Evolutionary conservation across 179 eudicot genomes (phyloP).

Genomic region (Actinidia polygama): DNA sequence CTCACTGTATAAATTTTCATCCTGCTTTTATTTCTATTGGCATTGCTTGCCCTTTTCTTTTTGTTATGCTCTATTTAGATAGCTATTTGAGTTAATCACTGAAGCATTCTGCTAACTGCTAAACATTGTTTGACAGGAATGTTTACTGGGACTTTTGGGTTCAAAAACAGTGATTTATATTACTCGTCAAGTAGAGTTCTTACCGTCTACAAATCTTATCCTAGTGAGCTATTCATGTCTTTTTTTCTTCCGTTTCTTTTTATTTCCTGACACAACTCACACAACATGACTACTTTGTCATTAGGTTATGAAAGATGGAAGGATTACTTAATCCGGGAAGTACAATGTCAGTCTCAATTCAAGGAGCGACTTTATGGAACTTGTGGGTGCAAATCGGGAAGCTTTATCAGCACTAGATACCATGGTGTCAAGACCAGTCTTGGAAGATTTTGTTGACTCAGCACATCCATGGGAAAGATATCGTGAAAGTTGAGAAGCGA

Average conservation of each 20-base stretch:
- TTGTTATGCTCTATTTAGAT: neutral
- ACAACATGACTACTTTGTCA: neutral
- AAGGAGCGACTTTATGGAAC: conserved; percentile 87
- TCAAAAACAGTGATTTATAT: conserved; percentile 85
- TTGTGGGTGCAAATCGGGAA: conserved; percentile 84
- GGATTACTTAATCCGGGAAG: conserved; percentile 77
- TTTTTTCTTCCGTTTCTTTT: conserved; percentile 12
- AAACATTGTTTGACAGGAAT: conserved; percentile 52
- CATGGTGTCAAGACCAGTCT: conserved; percentile 21
- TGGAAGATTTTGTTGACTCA: too few relatives aligned
- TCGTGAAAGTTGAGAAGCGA: too few relatives aligned
- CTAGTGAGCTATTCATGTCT: conserved; percentile 54
- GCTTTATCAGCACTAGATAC: conserved; percentile 71
- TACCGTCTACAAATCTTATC: conserved; percentile 81
- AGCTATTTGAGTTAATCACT: neutral
- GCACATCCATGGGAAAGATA: too few relatives aligned
- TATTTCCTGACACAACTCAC: neutral
- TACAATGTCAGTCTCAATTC: conserved; percentile 67
- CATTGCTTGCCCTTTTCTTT: conserved; percentile 26
- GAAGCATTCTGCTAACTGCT: neutral
- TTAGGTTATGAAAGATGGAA: conserved; percentile 92
- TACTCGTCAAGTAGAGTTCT: conserved; percentile 91
- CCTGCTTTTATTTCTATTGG: conserved; percentile 74
- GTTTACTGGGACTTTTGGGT: conserved; percentile 63
- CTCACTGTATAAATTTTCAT: neutral